These are phyloP conservation scores for Exophiala lecanii-corni DNA, from an alignment of 2,329 filamentous ascomycete genomes.

Conservation along the genomic window DNA sequence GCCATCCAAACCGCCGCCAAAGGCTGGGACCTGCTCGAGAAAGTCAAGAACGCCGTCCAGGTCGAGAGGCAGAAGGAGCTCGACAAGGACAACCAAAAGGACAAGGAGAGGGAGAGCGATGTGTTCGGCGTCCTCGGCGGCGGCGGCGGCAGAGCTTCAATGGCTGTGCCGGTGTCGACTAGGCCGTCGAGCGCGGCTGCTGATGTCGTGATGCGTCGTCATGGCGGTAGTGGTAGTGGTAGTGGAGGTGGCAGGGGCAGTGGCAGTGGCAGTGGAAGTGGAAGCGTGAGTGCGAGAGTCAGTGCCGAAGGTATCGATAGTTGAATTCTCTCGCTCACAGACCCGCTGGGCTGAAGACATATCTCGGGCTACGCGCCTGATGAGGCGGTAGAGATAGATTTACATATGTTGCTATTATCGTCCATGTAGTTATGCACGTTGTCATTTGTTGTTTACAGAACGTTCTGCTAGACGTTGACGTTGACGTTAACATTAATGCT, in stretches of 20 bases:
- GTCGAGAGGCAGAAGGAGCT: constrained; percentile 50
- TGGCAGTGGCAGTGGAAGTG: constrained; percentile 12
- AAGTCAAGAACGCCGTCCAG: constrained; percentile 44
- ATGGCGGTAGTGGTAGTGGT: no score
- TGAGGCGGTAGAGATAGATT: no score
- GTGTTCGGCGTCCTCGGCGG: not conserved
- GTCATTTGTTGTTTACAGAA: no score
- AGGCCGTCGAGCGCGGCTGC: not conserved
- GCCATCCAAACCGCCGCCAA: constrained; percentile 39
- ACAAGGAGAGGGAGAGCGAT: constrained; percentile 8
- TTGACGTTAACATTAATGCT: no score
- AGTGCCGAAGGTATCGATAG: constrained; percentile 12
- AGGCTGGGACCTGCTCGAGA: constrained; percentile 42
- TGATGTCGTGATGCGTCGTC: no score
- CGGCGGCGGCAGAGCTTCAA: not conserved
- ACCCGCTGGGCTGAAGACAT: no score
- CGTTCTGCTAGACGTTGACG: no score
- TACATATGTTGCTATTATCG: no score
- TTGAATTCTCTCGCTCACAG: no score
- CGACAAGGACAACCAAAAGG: constrained; percentile 33
- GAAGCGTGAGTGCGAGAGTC: constrained; percentile 1
- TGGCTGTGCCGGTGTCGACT: not conserved
- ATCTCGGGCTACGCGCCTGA: no score
- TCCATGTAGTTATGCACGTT: no score
- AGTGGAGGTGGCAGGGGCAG: no score